Evolutionary conservation across 768 basidiomycete genomes (phyloP).

Genomic region (Hericium rajendrae): DNA sequence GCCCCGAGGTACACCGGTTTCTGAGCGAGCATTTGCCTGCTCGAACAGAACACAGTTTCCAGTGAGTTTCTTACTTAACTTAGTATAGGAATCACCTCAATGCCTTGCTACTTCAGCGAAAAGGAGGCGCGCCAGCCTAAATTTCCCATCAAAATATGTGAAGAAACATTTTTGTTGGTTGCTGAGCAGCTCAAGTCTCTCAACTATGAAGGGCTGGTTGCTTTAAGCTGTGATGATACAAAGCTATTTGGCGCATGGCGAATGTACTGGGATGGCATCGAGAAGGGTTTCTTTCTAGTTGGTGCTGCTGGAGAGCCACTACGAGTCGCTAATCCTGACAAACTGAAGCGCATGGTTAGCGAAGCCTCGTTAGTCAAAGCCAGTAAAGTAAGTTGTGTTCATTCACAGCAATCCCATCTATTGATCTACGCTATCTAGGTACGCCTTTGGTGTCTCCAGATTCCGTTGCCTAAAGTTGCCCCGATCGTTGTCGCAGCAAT

Average conservation of each 20-base stretch:
- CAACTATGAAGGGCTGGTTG: constrained; percentile 15
- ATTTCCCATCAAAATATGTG: constrained; percentile 11
- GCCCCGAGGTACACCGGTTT: constrained; percentile 20
- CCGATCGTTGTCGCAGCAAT: constrained; percentile 28
- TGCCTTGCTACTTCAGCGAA: constrained; percentile 20
- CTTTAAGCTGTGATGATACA: constrained; percentile 27
- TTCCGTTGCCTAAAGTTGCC: constrained; percentile 24
- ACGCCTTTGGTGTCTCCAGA: constrained; percentile 23
- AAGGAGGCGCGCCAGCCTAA: constrained; percentile 13
- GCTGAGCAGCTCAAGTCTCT: too few species aligned
- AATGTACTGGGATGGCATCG: constrained; percentile 17
- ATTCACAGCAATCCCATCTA: too few species aligned
- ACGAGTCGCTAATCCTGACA: constrained; percentile 15
- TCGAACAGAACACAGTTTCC: constrained; percentile 12
- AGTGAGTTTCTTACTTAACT: neutral
- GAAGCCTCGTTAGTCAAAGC: constrained; percentile 12
- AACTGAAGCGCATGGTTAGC: constrained; percentile 9
- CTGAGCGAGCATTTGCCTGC: constrained; percentile 16
- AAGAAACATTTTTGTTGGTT: too few species aligned
- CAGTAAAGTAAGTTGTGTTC: constrained; percentile 13
- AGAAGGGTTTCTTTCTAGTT: constrained; percentile 17
- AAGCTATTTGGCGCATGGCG: constrained; percentile 21
- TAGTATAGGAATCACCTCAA: constrained; percentile 10
- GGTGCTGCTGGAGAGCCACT: constrained; percentile 19
- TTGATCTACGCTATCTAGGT: neutral